Percentiles rank a stretch among this genome's conserved stretches.
Conservation (phyloP, 1,284 basidiomycete genomes). For the Fomitopsis schrenkii region DNA sequence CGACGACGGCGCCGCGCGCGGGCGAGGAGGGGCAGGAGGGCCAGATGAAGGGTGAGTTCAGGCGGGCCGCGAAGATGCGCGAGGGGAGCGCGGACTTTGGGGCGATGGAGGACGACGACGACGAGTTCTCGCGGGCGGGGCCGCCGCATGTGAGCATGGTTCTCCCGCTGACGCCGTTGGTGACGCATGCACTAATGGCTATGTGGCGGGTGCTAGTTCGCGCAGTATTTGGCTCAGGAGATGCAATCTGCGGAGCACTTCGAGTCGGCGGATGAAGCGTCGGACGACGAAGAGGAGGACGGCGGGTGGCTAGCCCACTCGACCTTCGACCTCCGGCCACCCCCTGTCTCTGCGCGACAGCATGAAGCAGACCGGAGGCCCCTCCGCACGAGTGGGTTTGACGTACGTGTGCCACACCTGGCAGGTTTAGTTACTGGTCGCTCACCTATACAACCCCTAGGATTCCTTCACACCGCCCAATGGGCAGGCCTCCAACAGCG, state of each 20-base stretch:
- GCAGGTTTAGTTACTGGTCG: too few relatives aligned
- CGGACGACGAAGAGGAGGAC: conserved; percentile 60
- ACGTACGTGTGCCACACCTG: conserved; percentile 37
- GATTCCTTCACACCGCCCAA: conserved; percentile 49
- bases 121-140: conserved; percentile 27
- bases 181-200: not conserved
- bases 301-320: conserved; percentile 76
- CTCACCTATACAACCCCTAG: conserved; percentile 26
- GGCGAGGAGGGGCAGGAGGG: conserved; percentile 22
- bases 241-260: conserved; percentile 60
- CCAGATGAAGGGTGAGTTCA: conserved; percentile 52
- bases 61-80: conserved; percentile 41
- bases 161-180: not conserved
- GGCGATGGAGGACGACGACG: conserved; percentile 42
- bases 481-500: conserved; percentile 14
- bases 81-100: conserved; percentile 68
- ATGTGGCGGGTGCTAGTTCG: conserved; percentile 47
- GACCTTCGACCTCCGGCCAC: conserved; percentile 57
- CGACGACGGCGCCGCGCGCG: conserved; percentile 16
- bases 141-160: conserved; percentile 46
- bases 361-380: conserved; percentile 49
- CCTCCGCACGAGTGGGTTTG: conserved; percentile 49
- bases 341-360: conserved; percentile 50
- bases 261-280: conserved; percentile 43
- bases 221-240: conserved; percentile 69